These are phyloP conservation scores for Medicago ruthenica DNA, from an alignment of 306 rosid species.

Conservation along the genomic window DNA sequence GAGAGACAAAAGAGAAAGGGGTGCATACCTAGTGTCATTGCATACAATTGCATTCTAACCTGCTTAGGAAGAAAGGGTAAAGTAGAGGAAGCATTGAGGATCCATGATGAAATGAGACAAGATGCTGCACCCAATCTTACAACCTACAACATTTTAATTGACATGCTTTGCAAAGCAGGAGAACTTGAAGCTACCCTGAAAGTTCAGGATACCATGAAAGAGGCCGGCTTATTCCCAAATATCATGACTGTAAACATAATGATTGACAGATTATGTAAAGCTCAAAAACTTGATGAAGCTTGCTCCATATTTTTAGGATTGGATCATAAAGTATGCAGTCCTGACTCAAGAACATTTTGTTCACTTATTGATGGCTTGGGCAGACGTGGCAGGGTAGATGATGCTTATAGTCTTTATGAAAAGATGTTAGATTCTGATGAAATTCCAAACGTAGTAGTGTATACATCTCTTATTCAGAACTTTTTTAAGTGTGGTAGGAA, in stretches of 20 bases:
- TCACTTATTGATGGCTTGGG: conserved; percentile 96
- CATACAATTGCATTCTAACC: conserved; percentile 85
- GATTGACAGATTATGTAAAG: conserved; percentile 89
- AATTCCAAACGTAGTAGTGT: conserved; percentile 70
- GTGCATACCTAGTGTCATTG: conserved; percentile 81
- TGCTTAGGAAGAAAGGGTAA: conserved; percentile 81
- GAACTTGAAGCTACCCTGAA: conserved; percentile 65
- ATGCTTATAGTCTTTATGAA: conserved; percentile 89
- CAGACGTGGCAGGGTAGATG: conserved; percentile 73
- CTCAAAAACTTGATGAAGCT: conserved; percentile 83
- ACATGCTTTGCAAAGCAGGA: conserved; percentile 85
- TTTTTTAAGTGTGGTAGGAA: conserved; percentile 89
- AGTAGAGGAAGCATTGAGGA: conserved; percentile 71
- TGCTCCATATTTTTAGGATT: conserved; percentile 80
- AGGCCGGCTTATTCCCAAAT: conserved; percentile 88
- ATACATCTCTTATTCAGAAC: conserved; percentile 81
- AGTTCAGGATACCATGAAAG: conserved; percentile 75
- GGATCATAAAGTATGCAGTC: conserved; percentile 81
- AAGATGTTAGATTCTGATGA: conserved; percentile 82
- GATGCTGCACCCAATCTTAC: conserved; percentile 88
- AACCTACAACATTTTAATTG: conserved; percentile 83
- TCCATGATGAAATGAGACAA: conserved; percentile 77
- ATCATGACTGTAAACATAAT: conserved; percentile 86
- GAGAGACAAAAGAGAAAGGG: conserved; percentile 95
- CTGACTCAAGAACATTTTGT: conserved; percentile 75